A percentile compares a stretch with the other conserved stretches of the same genome.
phyloP scores from a whole-genome alignment of 108 stramenopile species.

The Cyclotella choctawhatcheeana region DNA sequence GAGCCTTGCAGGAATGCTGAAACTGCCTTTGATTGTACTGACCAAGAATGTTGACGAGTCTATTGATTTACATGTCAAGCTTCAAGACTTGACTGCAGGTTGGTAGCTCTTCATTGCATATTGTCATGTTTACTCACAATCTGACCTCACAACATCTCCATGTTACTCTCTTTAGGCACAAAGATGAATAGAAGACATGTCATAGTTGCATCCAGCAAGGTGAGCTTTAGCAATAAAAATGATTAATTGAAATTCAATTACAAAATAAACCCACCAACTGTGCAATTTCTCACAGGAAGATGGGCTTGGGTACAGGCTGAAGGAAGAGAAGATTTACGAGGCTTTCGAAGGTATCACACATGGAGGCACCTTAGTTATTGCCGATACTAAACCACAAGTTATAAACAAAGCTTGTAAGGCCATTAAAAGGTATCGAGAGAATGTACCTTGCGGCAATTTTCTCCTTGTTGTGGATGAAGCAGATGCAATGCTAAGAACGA shows the following conservation, averaged over 20 bases:
- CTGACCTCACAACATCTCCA: not conserved
- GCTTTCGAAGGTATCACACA: constrained; percentile 22
- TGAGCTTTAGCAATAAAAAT: not conserved
- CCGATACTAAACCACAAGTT: constrained; percentile 42
- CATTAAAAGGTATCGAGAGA: constrained; percentile 27
- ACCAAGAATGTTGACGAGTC: constrained; percentile 35
- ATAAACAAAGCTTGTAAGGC: constrained; percentile 15
- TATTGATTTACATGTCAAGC: constrained; percentile 27
- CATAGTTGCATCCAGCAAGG: constrained; percentile 17
- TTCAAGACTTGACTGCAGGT: constrained; percentile 1
- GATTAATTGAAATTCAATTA: too few species aligned
- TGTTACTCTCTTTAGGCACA: constrained; percentile 1
- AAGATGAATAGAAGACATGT: constrained; percentile 10
- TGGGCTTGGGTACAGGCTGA: constrained; percentile 11
- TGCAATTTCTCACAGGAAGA: too few species aligned
- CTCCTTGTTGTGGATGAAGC: constrained; percentile 36
- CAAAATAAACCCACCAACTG: too few species aligned
- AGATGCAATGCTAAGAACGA: constrained; percentile 37
- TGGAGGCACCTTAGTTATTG: constrained; percentile 42
- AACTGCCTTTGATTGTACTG: constrained; percentile 30
- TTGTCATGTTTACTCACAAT: not conserved
- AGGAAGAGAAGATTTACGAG: constrained; percentile 11
- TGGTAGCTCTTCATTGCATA: not conserved
- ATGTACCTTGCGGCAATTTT: constrained; percentile 21
- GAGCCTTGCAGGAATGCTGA: constrained; percentile 18